Conservation (phyloP, 2,329 filamentous ascomycete species). For the Fusarium vanettenii region DNA sequence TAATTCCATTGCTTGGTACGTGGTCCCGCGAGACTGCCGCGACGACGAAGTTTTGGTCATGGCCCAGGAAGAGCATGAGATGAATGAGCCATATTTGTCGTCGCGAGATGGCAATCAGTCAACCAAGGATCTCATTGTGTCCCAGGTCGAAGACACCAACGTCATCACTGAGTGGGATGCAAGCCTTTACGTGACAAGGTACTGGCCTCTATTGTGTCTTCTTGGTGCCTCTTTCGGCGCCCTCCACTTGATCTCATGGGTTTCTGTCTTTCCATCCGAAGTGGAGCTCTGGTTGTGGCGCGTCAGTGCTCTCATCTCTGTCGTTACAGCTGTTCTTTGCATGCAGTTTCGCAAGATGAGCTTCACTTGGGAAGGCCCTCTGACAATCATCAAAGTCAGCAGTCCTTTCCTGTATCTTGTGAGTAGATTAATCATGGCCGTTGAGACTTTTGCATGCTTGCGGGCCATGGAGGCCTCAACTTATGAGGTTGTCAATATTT, state of each 20-base stretch:
- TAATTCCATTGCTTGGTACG: slow-evolving; percentile 12
- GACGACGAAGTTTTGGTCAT: slow-evolving; percentile 10
- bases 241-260: slow-evolving; percentile 21
- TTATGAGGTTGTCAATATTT: slow-evolving; percentile 5
- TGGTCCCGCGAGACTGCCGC: slow-evolving; percentile 13
- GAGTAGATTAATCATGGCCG: slow-evolving; percentile 18
- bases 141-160: not conserved
- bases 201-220: slow-evolving; percentile 22
- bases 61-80: not conserved
- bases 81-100: not conserved
- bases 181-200: slow-evolving; percentile 19
- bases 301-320: slow-evolving; percentile 10
- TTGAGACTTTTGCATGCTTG: slow-evolving; percentile 16
- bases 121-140: not conserved
- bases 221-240: slow-evolving; percentile 19
- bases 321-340: slow-evolving; percentile 5
- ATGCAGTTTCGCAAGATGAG: slow-evolving; percentile 20
- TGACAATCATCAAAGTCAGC: slow-evolving; percentile 8
- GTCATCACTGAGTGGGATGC: slow-evolving; percentile 18
- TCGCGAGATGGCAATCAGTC: not conserved
- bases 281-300: slow-evolving; percentile 20
- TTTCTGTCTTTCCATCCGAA: slow-evolving; percentile 10
- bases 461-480: slow-evolving; percentile 18
- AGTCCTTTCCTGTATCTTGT: slow-evolving; percentile 23
- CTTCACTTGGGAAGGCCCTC: slow-evolving; percentile 1